Evolutionary conservation across 495 filamentous ascomycete genomes (phyloP), one percentile per base, ranked within the genome.

Genomic region (Penicillium roqueforti): DNA sequence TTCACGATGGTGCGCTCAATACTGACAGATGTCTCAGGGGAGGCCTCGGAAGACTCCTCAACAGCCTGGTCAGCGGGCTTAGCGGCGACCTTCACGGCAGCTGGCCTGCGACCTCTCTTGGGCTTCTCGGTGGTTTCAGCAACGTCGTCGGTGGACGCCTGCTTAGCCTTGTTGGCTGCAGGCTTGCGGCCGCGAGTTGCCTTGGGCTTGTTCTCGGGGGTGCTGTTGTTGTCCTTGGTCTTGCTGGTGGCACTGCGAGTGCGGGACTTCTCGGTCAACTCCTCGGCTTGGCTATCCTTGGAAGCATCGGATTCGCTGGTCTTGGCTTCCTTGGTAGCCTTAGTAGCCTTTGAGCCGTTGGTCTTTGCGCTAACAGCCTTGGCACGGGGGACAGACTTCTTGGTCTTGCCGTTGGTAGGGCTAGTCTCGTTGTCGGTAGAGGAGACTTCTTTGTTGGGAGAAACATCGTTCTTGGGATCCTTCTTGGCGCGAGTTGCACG

Each of bases 111-210:
- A 25, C 28, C 25, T 36, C 42, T 62, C 65, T 14, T 65, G 47
- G 23, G 57, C 62, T 22, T 51, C 53, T 32, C 36, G n/a, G n/a
- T 1, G 7, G 2, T 1, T n/a, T 44, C 41, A 18, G 41, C 7
- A 18, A n/a, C 13, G 13, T 72, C 66, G 20, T 63, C 57, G 14
- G 65, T 59, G 5, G 63, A 58, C 1, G 65, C 58, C 14, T 72
- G 58, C 43, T 60, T 19, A 66, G 67, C 16, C 70, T 71, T 51
- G 47, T 54, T 55, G 31, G 57, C 36, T 28, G 47, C 60, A 29
- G 58, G 0, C n/a, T 50, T 50, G 47, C 47, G 34, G 25, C 28
- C 7, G 18, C 43, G 43, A 8, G 14, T 45, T 3, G 29, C 6
- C 29, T 47, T 34, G 5, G 6, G 20, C 22, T 42, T 42, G 14